Conservation (phyloP, 2,329 filamentous ascomycete genomes). For the Epichloe brachyelytri region DNA sequence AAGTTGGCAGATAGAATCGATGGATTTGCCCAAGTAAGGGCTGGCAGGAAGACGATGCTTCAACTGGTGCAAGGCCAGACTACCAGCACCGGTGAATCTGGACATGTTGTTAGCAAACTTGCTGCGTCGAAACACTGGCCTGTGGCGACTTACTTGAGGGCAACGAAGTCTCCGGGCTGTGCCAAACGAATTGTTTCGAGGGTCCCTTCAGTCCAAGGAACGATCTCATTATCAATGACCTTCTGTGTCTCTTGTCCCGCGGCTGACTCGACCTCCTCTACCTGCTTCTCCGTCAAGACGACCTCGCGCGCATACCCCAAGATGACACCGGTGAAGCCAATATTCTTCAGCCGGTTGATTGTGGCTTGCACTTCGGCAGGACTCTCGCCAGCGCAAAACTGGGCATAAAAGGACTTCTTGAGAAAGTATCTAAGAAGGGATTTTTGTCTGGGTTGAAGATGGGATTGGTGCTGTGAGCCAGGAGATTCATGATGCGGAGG, state of each 20-base stretch:
- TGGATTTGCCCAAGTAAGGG: conserved; percentile 51
- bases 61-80: conserved; percentile 55
- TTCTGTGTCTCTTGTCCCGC: conserved; percentile 35
- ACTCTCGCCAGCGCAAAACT: conserved; percentile 81
- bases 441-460: conserved; percentile 66
- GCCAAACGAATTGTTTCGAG: conserved; percentile 63
- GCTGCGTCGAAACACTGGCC: no score
- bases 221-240: conserved; percentile 46
- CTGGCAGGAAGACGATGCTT: conserved; percentile 50
- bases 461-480: conserved; percentile 55
- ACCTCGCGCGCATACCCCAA: conserved; percentile 76
- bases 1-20: conserved; percentile 61
- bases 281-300: conserved; percentile 48
- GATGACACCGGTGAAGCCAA: conserved; percentile 76
- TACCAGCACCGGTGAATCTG: conserved; percentile 71
- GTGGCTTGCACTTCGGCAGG: conserved; percentile 53
- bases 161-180: conserved; percentile 46
- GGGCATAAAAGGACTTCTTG: conserved; percentile 75
- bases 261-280: conserved; percentile 27
- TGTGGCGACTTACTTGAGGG: conserved; percentile 39
- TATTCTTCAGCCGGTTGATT: conserved; percentile 50
- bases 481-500: conserved; percentile 50
- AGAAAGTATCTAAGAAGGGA: conserved; percentile 56
- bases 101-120: not conserved
- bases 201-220: conserved; percentile 61